Evolutionary conservation across 768 basidiomycete species (phyloP).

Genomic region (Pulveroboletus ravenelii): DNA sequence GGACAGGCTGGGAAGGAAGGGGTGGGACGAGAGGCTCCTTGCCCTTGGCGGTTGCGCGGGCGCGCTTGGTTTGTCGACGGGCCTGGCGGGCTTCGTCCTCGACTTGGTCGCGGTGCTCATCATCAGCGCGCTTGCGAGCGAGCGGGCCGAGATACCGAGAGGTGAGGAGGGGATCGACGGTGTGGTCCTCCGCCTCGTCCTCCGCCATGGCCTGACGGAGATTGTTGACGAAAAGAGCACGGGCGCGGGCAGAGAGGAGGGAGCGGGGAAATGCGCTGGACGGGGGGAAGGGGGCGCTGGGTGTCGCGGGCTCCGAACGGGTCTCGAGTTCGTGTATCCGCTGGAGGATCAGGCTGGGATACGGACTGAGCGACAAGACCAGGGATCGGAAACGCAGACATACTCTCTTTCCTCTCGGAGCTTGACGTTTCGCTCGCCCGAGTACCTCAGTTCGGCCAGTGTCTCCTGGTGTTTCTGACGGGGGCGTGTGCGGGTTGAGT

Average conservation of each 20-base stretch:
- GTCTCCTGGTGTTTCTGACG: constrained; percentile 57
- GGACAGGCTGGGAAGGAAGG: constrained; percentile 23
- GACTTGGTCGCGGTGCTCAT: constrained; percentile 36
- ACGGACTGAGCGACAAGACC: neutral
- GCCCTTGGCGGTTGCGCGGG: constrained; percentile 34
- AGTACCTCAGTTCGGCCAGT: constrained; percentile 50
- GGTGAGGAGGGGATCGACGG: constrained; percentile 40
- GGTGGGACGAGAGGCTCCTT: constrained; percentile 31
- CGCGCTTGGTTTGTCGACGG: constrained; percentile 32
- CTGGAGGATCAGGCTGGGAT: constrained; percentile 47
- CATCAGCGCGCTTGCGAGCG: constrained; percentile 41
- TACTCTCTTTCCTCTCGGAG: constrained; percentile 63
- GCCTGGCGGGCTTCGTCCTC: constrained; percentile 46
- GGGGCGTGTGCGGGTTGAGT: neutral
- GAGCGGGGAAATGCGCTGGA: constrained; percentile 48
- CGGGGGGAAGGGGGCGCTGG: constrained; percentile 33
- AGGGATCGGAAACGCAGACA: constrained; percentile 20
- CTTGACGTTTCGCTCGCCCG: constrained; percentile 59
- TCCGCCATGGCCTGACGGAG: constrained; percentile 47
- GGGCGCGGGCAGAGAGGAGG: constrained; percentile 39
- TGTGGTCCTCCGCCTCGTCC: constrained; percentile 40
- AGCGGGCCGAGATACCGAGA: constrained; percentile 45
- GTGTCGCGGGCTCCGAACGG: constrained; percentile 31
- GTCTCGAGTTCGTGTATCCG: constrained; percentile 59
- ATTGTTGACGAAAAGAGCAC: constrained; percentile 43